These are phyloP conservation scores for Colletotrichum simmondsii DNA, from an alignment of 2,329 filamentous ascomycete species.

Conservation along the genomic window DNA sequence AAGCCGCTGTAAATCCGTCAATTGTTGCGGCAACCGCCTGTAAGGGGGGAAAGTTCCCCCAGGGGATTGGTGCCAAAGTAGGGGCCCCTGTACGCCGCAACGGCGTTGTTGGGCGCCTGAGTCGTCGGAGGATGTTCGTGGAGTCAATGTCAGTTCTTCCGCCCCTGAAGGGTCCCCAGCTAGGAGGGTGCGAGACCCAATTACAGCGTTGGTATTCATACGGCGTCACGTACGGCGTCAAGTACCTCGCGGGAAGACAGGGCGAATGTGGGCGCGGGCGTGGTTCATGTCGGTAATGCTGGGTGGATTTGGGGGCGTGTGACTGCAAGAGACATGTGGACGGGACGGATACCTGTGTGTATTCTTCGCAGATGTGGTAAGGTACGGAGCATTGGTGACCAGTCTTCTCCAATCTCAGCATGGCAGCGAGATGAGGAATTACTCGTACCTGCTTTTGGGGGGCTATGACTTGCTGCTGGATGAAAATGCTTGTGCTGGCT, in stretches of 20 bases:
- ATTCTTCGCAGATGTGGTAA: not conserved
- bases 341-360: not conserved
- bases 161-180: not conserved
- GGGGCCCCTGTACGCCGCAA: conserved; percentile 19
- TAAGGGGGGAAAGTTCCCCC: conserved; percentile 17
- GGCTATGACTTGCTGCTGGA: not conserved
- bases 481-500: conserved; percentile 8
- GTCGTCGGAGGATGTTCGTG: not conserved
- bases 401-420: not conserved
- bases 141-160: not conserved
- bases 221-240: not conserved
- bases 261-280: conserved; percentile 1
- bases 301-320: conserved; percentile 9
- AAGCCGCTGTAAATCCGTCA: not conserved
- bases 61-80: conserved; percentile 16
- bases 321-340: not conserved
- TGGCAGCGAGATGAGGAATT: not conserved
- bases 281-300: conserved; percentile 32
- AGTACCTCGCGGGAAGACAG: conserved; percentile 6
- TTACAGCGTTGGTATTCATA: conserved; percentile 18
- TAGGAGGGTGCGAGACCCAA: not conserved
- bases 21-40: conserved; percentile 31
- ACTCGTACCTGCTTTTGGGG: conserved; percentile 11
- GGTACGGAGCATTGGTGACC: too few relatives aligned
- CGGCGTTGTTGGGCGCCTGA: conserved; percentile 11